A percentile compares a stretch with the other conserved stretches of the same genome.
phyloP scores from a whole-genome alignment of 139 green algal genomes.

The Medakamo hakoo region DNA sequence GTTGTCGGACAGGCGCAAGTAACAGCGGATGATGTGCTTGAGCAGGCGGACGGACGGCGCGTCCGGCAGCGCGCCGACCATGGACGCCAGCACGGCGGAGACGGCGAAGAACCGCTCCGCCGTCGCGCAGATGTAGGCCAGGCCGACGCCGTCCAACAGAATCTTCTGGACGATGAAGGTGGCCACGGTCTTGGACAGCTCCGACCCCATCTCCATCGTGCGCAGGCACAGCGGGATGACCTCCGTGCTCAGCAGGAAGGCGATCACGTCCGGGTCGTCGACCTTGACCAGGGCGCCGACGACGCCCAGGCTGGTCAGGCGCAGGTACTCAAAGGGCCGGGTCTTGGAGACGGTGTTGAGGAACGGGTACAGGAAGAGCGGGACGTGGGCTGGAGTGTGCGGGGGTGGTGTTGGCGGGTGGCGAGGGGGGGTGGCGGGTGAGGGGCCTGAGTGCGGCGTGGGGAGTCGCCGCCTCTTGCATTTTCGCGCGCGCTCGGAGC shows the following conservation, averaged over 20 bases:
- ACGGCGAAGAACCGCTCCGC: constrained; percentile 98
- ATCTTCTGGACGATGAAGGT: constrained; percentile 99
- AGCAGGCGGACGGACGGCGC: constrained; percentile 77
- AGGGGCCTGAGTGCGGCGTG: background rate
- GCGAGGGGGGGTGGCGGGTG: background rate
- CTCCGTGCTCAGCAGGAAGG: constrained; percentile 97
- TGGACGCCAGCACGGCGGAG: constrained; percentile 73
- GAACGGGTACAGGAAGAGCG: constrained; percentile 97
- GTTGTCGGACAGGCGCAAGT: constrained; percentile 70
- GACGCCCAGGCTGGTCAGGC: constrained; percentile 88
- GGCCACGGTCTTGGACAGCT: constrained; percentile 98
- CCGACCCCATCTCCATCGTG: constrained; percentile 97
- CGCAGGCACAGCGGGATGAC: constrained; percentile 97
- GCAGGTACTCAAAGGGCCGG: constrained; percentile 95
- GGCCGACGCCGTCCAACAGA: constrained; percentile 81
- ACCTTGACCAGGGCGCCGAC: constrained; percentile 98
- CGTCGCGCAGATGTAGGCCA: constrained; percentile 96
- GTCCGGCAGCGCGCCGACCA: constrained; percentile 69
- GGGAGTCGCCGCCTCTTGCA: too few species aligned
- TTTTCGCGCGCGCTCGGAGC: too few species aligned
- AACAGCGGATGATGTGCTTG: constrained; percentile 99
- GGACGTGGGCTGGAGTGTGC: constrained; percentile 74
- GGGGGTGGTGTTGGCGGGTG: background rate
- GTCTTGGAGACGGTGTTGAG: constrained; percentile 96
- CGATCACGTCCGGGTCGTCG: constrained; percentile 98